Conservation (phyloP, 2,329 filamentous ascomycete genomes). For the Alternaria rosae region DNA sequence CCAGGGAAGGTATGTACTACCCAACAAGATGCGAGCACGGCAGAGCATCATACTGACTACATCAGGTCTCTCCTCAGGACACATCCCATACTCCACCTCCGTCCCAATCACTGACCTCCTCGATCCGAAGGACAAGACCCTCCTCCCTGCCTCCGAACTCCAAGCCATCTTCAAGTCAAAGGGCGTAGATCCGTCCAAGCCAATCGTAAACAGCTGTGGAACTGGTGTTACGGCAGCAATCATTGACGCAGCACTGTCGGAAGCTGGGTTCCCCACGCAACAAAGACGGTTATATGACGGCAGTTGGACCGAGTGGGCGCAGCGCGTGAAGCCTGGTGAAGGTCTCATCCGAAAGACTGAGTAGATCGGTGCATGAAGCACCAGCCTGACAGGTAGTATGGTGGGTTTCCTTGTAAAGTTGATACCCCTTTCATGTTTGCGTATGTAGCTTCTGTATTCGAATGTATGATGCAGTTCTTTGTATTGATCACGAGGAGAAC, state of each 20-base stretch:
- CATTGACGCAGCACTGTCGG: conserved; percentile 83
- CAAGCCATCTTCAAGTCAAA: conserved; percentile 79
- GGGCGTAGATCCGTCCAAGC: conserved; percentile 78
- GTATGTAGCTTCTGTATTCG: background rate
- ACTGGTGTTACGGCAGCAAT: conserved; percentile 94
- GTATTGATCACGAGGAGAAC: background rate
- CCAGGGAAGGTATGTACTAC: conserved; percentile 76
- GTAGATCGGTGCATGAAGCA: background rate
- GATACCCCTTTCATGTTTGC: conserved; percentile 15
- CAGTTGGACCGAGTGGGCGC: conserved; percentile 92
- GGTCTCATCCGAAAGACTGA: conserved; percentile 66
- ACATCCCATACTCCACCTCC: conserved; percentile 87
- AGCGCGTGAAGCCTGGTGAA: conserved; percentile 68
- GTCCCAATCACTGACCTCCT: conserved; percentile 82
- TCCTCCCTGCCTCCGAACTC: conserved; percentile 75
- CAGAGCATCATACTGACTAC: no score
- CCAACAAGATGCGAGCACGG: no score
- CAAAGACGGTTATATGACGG: conserved; percentile 87
- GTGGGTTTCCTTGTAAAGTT: background rate
- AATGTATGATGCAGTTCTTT: background rate
- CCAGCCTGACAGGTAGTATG: background rate
- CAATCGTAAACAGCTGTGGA: conserved; percentile 88
- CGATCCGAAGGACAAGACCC: conserved; percentile 81
- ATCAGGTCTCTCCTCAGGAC: conserved; percentile 78
- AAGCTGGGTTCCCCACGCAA: conserved; percentile 76